phyloP scores from a whole-genome alignment of 768 basidiomycete species.

The Asterophora lycoperdoides region DNA sequence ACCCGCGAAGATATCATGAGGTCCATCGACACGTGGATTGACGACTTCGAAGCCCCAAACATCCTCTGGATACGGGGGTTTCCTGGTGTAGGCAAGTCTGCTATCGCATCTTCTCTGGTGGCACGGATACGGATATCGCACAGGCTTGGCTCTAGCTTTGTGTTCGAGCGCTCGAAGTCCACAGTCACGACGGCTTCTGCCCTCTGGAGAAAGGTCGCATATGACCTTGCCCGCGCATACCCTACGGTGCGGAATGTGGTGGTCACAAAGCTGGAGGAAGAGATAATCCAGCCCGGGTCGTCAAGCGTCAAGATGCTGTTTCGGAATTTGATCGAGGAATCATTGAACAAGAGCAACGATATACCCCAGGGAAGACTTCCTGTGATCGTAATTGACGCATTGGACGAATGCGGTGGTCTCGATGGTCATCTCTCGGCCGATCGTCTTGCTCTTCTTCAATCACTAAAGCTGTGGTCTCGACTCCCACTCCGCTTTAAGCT shows the following conservation, averaged over 20 bases:
- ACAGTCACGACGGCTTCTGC: slow-evolving; percentile 7
- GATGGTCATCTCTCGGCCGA: slow-evolving; percentile 17
- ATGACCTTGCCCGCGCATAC: slow-evolving; percentile 17
- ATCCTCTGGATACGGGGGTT: slow-evolving; percentile 20
- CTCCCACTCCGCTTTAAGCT: slow-evolving; percentile 21
- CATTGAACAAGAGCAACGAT: slow-evolving; percentile 10
- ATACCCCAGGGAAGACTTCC: slow-evolving; percentile 6
- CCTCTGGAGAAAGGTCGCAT: slow-evolving; percentile 18
- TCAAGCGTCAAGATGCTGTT: slow-evolving; percentile 15
- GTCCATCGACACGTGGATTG: slow-evolving; percentile 1
- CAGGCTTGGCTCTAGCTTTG: slow-evolving; percentile 14
- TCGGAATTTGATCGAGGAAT: slow-evolving; percentile 17
- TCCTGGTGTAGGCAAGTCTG: slow-evolving; percentile 23
- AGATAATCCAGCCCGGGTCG: slow-evolving; percentile 12
- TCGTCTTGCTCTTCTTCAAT: slow-evolving; percentile 18
- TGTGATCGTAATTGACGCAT: slow-evolving; percentile 27
- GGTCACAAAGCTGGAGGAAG: slow-evolving; percentile 13
- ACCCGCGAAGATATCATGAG: slow-evolving; percentile 7
- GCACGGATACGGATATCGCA: not conserved
- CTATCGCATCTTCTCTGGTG: slow-evolving; percentile 15
- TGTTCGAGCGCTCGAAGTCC: slow-evolving; percentile 15
- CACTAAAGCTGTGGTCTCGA: slow-evolving; percentile 16
- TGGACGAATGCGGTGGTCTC: slow-evolving; percentile 27
- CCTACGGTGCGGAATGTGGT: slow-evolving; percentile 11
- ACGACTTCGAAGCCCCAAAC: slow-evolving; percentile 15